Percentiles rank a stretch among this genome's conserved stretches.
Conservation (phyloP, 495 filamentous ascomycete genomes). For the Aspergillus conjunctus region DNA sequence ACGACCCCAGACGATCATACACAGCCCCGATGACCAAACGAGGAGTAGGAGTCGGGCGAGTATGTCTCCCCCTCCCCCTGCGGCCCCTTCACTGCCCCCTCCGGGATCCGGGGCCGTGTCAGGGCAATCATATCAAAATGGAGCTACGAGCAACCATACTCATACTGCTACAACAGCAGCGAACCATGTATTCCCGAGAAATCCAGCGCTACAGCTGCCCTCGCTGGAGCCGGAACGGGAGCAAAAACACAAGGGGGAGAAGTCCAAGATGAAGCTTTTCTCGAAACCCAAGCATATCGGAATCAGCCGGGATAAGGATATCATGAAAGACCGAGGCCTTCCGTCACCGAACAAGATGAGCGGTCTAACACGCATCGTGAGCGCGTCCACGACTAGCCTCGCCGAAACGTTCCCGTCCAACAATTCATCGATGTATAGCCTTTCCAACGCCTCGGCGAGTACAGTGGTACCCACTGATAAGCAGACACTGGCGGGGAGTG, state of each 20-base stretch:
- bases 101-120: slow-evolving; percentile 54
- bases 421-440: slow-evolving; percentile 74
- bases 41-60: slow-evolving; percentile 44
- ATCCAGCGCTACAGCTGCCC: slow-evolving; percentile 58
- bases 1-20: slow-evolving; percentile 66
- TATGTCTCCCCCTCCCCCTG: slow-evolving; percentile 52
- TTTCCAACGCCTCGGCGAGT: slow-evolving; percentile 80
- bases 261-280: slow-evolving; percentile 90
- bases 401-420: slow-evolving; percentile 63
- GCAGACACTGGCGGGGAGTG: slow-evolving; percentile 29
- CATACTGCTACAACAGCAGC: slow-evolving; percentile 79
- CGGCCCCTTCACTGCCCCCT: slow-evolving; percentile 56
- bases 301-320: slow-evolving; percentile 69
- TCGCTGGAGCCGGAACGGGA: slow-evolving; percentile 55
- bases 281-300: slow-evolving; percentile 83
- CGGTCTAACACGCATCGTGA: slow-evolving; percentile 62
- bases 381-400: slow-evolving; percentile 76
- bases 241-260: slow-evolving; percentile 70
- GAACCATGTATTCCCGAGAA: slow-evolving; percentile 80
- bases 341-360: slow-evolving; percentile 83
- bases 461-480: slow-evolving; percentile 63
- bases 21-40: slow-evolving; percentile 44
- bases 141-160: slow-evolving; percentile 63
- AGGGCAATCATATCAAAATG: slow-evolving; percentile 65
- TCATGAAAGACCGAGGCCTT: slow-evolving; percentile 64